Evolutionary conservation across 192 early-diverging fungal genomes (phyloP).

Genomic region (Linnemannia hyalina): DNA sequence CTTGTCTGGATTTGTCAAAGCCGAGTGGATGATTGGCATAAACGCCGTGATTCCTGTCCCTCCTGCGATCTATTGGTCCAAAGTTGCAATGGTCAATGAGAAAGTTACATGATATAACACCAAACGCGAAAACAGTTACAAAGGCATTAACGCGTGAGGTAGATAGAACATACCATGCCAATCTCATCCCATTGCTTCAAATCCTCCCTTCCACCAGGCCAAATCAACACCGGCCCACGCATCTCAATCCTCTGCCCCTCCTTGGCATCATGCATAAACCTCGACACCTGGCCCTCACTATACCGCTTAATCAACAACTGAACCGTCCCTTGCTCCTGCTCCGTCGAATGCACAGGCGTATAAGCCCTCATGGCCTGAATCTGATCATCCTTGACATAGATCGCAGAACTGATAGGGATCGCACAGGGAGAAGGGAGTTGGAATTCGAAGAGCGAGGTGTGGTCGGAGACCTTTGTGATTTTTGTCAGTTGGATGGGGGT

Average conservation of each 20-base stretch:
- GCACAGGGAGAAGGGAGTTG: conserved; percentile 59
- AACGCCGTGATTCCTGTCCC: conserved; percentile 87
- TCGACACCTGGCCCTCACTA: conserved; percentile 73
- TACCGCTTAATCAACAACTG: conserved; percentile 80
- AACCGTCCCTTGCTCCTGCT: conserved; percentile 61
- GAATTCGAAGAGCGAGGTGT: conserved; percentile 72
- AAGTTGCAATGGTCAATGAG: not conserved
- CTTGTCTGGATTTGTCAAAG: conserved; percentile 59
- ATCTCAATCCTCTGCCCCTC: conserved; percentile 72
- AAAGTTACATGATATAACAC: not conserved
- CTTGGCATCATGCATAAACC: conserved; percentile 66
- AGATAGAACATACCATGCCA: conserved; percentile 60
- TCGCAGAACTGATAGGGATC: conserved; percentile 67
- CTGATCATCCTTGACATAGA: conserved; percentile 78
- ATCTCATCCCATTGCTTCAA: conserved; percentile 59
- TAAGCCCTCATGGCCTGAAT: conserved; percentile 79
- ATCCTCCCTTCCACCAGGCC: conserved; percentile 60
- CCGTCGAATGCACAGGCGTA: conserved; percentile 71
- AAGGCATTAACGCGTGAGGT: not conserved
- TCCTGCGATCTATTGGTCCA: conserved; percentile 70
- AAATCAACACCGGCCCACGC: conserved; percentile 73
- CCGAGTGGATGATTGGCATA: conserved; percentile 69
- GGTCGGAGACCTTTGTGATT: conserved; percentile 58
- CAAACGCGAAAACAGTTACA: conserved; percentile 5
- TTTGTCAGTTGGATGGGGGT: conserved; percentile 64